phyloP scores from a whole-genome alignment of 2,329 filamentous ascomycete species.

The Phialophora tarda region DNA sequence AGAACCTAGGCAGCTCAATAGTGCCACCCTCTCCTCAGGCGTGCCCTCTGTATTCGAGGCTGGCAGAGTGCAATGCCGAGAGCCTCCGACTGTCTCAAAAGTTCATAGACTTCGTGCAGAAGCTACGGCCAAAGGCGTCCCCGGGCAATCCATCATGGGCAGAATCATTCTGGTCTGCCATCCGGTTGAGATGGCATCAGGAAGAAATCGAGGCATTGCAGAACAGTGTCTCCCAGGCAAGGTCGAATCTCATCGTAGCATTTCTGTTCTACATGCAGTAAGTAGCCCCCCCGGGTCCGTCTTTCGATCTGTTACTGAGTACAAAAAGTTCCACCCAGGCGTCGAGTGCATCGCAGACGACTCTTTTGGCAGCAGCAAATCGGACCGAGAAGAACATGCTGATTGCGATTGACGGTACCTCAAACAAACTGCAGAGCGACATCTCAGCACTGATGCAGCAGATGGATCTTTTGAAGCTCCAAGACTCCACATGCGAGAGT shows the following conservation, averaged over 20 bases:
- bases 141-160: not conserved
- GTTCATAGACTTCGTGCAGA: not conserved
- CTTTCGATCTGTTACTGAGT: not conserved
- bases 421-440: not conserved
- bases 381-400: not conserved
- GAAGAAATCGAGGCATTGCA: conserved; percentile 7
- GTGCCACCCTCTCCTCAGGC: not conserved
- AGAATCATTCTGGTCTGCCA: not conserved
- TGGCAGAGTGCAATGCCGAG: not conserved
- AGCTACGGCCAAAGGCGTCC: not conserved
- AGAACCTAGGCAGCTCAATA: not conserved
- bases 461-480: not conserved
- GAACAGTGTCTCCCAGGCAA: conserved; percentile 8
- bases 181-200: conserved; percentile 7
- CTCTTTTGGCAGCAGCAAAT: not conserved
- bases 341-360: not conserved
- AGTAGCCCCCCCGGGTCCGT: not conserved
- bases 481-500: not conserved
- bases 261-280: not conserved
- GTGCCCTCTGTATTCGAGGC: not conserved
- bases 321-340: not conserved
- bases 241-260: conserved; percentile 4
- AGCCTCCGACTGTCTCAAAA: not conserved
- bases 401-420: not conserved
- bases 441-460: not conserved